phyloP scores from a whole-genome alignment of 495 filamentous ascomycete species.

The Penicilliopsis zonata region DNA sequence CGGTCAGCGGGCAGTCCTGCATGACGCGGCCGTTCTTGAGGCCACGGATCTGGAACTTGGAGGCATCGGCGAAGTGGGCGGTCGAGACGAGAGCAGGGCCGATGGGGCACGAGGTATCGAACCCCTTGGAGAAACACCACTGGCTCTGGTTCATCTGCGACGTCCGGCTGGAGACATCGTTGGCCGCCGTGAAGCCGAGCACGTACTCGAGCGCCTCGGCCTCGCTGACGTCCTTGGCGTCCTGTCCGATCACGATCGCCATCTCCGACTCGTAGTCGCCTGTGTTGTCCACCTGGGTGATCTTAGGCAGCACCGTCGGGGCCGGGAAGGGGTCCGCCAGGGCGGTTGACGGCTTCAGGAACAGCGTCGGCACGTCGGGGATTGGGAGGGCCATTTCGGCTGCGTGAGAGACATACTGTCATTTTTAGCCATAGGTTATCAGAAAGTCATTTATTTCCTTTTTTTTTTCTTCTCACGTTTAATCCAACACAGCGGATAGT shows the following conservation, averaged over 20 bases:
- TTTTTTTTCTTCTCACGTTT: conserved; percentile 38
- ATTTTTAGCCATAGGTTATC: conserved; percentile 1
- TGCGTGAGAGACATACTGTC: conserved; percentile 61
- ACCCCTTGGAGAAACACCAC: conserved; percentile 74
- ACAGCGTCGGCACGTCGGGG: conserved; percentile 63
- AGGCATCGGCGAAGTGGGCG: conserved; percentile 47
- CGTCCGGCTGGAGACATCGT: conserved; percentile 71
- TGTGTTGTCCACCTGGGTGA: conserved; percentile 39
- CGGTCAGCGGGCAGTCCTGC: conserved; percentile 51
- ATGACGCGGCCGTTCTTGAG: conserved; percentile 57
- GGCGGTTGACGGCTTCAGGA: conserved; percentile 68
- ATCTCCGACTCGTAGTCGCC: conserved; percentile 82
- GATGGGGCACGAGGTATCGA: conserved; percentile 64
- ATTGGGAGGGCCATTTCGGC: conserved; percentile 61
- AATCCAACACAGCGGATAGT: conserved; percentile 62
- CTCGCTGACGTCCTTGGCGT: conserved; percentile 56
- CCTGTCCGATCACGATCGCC: conserved; percentile 61
- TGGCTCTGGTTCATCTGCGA: conserved; percentile 71
- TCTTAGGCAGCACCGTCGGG: conserved; percentile 49
- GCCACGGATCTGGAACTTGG: conserved; percentile 49
- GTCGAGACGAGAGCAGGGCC: conserved; percentile 45
- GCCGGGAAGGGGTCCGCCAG: conserved; percentile 57
- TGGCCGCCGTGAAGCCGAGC: conserved; percentile 67
- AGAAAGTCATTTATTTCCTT: conserved; percentile 1
- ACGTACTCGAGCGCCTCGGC: conserved; percentile 61